Base-by-base conservation (phyloP, 768 basidiomycete genomes). In the Xanthoconium purpureum region DNA sequence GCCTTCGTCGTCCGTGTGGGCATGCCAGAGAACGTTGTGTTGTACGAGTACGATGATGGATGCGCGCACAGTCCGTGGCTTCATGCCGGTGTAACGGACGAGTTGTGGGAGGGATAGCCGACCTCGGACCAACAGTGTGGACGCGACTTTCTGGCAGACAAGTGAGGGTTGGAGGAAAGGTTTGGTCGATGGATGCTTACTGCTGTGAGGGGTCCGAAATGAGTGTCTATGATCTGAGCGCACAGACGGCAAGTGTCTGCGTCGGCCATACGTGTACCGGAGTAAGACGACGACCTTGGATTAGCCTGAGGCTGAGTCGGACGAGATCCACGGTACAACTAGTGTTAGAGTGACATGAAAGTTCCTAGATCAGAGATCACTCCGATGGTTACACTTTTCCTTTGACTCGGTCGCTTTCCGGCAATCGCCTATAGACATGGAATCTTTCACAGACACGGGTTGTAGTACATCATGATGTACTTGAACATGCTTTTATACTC, bases 21-120 rank as follows among this genome's bases (percentile, higher is more conserved):
- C 82, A 66, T 94, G 91, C 90, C 93, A 94, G 43, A 95, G 77
- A 43, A 97, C 72, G 71, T 97, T 94, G 68, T 98, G 95, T 68
- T 98, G 95, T 17, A 95, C 79, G 51, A 98, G 81, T 44, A 88
- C 81, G 44, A 97, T 75, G 18, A 95, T 74, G 18, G 84, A 80
- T 29, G 85, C 84, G 51, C 88, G 84, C 14, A 87, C 80, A 1
- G 79, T 84, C 28, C 86, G 83, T 11, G 84, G 80, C 63, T 84
- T 88, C 29, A 92, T 71, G 30, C 75, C 77, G 2, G 92, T 83
- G 66, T 84, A 84, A 33, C 88, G 85, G 35, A 85, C 76, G 48
- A 96, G 68, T 62, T 89, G 85, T 10, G 77, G 56, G 24, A 92
- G 72, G 11, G 88, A 79, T n/a, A 96, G 75, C 43, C 93, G 84